phyloP scores from a whole-genome alignment of 345 rosid genomes.

The thale cress (Arabidopsis thaliana) region DNA sequence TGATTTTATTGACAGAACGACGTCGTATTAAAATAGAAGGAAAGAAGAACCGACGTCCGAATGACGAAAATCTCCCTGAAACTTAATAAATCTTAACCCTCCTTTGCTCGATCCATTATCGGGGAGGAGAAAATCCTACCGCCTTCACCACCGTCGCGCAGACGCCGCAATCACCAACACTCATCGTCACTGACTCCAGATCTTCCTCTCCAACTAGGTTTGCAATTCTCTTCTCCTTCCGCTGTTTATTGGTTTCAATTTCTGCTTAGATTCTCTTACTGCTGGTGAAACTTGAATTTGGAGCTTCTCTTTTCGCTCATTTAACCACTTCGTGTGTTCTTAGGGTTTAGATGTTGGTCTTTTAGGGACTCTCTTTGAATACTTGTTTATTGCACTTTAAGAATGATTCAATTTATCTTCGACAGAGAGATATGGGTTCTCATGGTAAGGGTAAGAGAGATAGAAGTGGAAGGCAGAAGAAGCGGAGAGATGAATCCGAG shows the following conservation, averaged over 20 bases:
- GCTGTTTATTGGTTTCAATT: not conserved
- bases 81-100: not conserved
- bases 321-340: not conserved
- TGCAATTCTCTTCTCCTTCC: not conserved
- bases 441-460: constrained; percentile 38
- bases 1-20: too few species aligned
- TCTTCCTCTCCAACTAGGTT: constrained; percentile 8
- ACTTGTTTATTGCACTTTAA: not conserved
- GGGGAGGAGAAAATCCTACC: constrained; percentile 6
- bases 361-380: constrained; percentile 6
- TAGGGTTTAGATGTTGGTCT: constrained; percentile 20
- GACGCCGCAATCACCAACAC: constrained; percentile 5
- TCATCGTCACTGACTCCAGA: not conserved
- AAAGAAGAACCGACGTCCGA: not conserved
- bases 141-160: constrained; percentile 18
- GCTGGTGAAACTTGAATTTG: not conserved
- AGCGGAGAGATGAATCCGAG: constrained; percentile 43
- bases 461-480: constrained; percentile 16
- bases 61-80: constrained; percentile 11
- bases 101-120: not conserved
- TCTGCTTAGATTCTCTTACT: not conserved
- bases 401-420: not conserved
- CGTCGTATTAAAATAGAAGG: too few species aligned
- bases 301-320: not conserved
- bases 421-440: constrained; percentile 38